These are phyloP conservation scores for Cutaneotrichosporon arboriforme DNA, from an alignment of 1,284 basidiomycete species.

Conservation along the genomic window DNA sequence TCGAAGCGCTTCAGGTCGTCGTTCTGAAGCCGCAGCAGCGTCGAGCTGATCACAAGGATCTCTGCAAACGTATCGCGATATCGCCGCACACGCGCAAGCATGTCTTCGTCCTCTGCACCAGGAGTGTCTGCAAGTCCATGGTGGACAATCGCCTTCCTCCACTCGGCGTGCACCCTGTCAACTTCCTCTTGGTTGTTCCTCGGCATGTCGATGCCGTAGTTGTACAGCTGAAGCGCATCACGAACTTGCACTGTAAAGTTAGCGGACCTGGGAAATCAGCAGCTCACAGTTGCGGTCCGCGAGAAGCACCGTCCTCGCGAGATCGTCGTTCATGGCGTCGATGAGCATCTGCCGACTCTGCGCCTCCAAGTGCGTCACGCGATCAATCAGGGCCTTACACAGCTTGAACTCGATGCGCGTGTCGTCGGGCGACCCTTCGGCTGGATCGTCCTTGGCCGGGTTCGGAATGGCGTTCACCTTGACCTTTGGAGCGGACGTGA, in stretches of 20 bases:
- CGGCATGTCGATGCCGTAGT: constrained; percentile 5
- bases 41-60: constrained; percentile 43
- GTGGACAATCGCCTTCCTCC: neutral
- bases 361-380: constrained; percentile 35
- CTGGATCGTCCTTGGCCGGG: neutral
- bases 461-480: neutral
- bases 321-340: constrained; percentile 37
- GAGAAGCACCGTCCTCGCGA: constrained; percentile 36
- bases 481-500: no score
- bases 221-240: constrained; percentile 25
- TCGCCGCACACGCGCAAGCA: constrained; percentile 27
- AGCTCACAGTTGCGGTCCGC: constrained; percentile 42
- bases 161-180: neutral
- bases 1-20: constrained; percentile 42
- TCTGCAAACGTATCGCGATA: constrained; percentile 47
- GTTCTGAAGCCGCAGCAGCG: constrained; percentile 43
- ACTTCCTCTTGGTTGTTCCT: neutral
- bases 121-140: neutral
- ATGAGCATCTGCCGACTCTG: constrained; percentile 39
- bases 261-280: neutral
- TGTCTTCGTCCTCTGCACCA: constrained; percentile 16
- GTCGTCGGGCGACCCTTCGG: neutral
- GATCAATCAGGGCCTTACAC: constrained; percentile 30
- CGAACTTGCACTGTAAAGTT: constrained; percentile 31
- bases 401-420: constrained; percentile 24